phyloP scores from a whole-genome alignment of 768 basidiomycete species.

The Mrakia blollopis region DNA sequence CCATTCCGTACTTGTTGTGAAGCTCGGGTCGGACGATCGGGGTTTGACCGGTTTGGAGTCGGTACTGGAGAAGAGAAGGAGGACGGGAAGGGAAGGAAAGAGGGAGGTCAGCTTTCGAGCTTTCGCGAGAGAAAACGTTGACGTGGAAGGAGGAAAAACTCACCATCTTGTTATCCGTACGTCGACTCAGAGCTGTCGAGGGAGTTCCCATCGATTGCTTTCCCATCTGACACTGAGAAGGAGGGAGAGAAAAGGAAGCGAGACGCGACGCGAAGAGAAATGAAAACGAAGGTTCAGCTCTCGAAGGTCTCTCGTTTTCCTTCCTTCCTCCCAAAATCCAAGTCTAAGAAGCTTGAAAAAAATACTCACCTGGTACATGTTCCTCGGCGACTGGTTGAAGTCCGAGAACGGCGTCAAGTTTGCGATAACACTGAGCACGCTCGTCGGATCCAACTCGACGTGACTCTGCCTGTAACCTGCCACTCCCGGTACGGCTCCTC shows the following conservation, averaged over 20 bases:
- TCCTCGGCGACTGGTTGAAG: slow-evolving; percentile 81
- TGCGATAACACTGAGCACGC: slow-evolving; percentile 91
- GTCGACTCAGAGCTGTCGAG: slow-evolving; percentile 78
- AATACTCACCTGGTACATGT: slow-evolving; percentile 44
- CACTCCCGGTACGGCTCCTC: slow-evolving; percentile 14
- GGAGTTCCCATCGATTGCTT: slow-evolving; percentile 99
- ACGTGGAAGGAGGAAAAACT: slow-evolving; percentile 21
- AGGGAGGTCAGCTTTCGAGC: neutral
- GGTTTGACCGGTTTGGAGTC: slow-evolving; percentile 88
- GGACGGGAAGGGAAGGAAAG: neutral
- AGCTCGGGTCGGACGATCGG: slow-evolving; percentile 87
- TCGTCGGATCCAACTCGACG: slow-evolving; percentile 89
- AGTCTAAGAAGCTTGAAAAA: neutral
- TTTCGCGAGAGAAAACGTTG: neutral
- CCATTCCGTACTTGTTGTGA: slow-evolving; percentile 95
- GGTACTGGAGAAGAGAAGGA: slow-evolving; percentile 52
- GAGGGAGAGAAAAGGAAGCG: neutral
- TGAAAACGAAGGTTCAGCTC: neutral
- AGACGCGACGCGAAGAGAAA: neutral
- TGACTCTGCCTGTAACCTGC: slow-evolving; percentile 53
- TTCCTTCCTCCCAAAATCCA: too few relatives aligned
- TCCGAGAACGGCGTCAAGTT: slow-evolving; percentile 98
- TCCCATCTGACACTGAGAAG: slow-evolving; percentile 67
- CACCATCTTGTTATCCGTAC: slow-evolving; percentile 92
- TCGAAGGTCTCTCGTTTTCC: neutral